Evolutionary conservation across 495 filamentous ascomycete genomes (phyloP), one percentile per base, ranked within the genome.

Genomic region (Tetracladium setigerum): DNA sequence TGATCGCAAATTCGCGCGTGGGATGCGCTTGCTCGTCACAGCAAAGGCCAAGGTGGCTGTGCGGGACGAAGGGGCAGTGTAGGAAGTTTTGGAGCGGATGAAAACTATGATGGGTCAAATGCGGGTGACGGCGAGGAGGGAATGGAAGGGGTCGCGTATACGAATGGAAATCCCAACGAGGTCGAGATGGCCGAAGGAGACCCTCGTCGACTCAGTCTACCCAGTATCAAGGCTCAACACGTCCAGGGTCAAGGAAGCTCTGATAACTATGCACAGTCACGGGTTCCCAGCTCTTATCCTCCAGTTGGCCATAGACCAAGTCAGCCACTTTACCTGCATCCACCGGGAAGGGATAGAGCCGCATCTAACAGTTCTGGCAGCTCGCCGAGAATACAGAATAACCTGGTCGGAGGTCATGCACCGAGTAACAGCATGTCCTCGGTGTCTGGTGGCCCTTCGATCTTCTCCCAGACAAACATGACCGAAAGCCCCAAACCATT

Each of bases 11-110:
- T 99, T 99, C 67, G 92, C 92, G 24, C 84, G 92, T 48, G 92
- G 92, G 92, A 99, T 67, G 92, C 92, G 13, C 66, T 99, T 18
- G 92, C 92, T 24, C 79, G 92, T 38, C 92, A 99, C 61, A 92
- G 86, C 58, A 96, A 97, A 65, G 92, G 94, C 16, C 87, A 91
- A 53, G 92, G 91, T 24, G 92, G 92, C 27, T 99, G 92, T 62
- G 92, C 94, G 17, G 92, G 92, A 37, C 78, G 92, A 38, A 71
- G 92, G 47, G 77, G 85, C 18, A 97, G 87, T 59, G 84, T 90
- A 76, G 85, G 86, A 18, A 83, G 88, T 61, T 92, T 89, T 60
- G 82, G 75, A 4, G 79, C 80, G 12, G 89, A 94, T 38, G 91
- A 90, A 38, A 83, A 89, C 41, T 78, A 77, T 39, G 73, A 76